Conservation (phyloP, 441 rosid genomes). For the Erodium chrysanthum region DNA sequence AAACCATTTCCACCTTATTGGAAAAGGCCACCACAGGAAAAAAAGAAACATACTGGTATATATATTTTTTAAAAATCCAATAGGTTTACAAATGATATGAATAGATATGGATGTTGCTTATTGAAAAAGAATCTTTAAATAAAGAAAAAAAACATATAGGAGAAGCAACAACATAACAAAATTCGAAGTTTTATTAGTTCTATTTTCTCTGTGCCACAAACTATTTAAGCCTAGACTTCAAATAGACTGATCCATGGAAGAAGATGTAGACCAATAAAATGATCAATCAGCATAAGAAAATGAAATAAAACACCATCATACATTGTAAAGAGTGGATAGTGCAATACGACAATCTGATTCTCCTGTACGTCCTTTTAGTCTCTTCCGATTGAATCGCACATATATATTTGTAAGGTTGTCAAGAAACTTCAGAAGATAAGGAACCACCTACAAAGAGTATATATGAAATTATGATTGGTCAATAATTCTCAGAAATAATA, state of each 20-base stretch:
- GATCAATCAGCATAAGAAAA: slow-evolving; percentile 1
- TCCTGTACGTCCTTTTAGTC: slow-evolving; percentile 89
- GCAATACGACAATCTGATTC: slow-evolving; percentile 83
- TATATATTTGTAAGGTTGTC: slow-evolving; percentile 91
- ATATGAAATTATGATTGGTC: background rate
- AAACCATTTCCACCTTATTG: background rate
- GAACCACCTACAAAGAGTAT: slow-evolving; percentile 62
- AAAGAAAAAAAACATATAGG: background rate
- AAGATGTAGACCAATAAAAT: background rate
- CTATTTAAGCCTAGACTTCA: background rate
- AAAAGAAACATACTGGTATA: background rate
- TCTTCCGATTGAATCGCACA: slow-evolving; percentile 93
- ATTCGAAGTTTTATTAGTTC: background rate
- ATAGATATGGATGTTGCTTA: background rate
- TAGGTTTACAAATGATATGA: background rate
- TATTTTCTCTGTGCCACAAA: background rate
- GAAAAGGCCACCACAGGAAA: too few relatives aligned
- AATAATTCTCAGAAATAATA: background rate
- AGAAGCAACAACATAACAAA: background rate
- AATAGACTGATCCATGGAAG: background rate
- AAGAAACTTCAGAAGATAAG: slow-evolving; percentile 82
- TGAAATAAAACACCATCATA: slow-evolving; percentile 24
- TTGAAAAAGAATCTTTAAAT: background rate
- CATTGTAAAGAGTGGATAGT: slow-evolving; percentile 85
- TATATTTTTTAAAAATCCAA: background rate